These are phyloP conservation scores for Avena sativa DNA, from an alignment of 176 grass and related monocot species.

Conservation along the genomic window DNA sequence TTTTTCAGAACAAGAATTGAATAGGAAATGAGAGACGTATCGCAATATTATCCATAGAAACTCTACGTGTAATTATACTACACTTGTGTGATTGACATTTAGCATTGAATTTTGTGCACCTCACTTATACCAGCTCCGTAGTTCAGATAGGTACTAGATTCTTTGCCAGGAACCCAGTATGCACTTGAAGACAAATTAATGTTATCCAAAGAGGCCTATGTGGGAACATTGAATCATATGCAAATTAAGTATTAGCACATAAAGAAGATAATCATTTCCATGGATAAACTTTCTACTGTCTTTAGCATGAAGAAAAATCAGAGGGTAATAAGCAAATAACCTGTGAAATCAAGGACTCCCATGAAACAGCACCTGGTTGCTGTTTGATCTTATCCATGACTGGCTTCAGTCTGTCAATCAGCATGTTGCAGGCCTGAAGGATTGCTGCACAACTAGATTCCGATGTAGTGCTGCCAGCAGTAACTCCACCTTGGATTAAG, in stretches of 20 bases:
- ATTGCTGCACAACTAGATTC: conserved; percentile 75
- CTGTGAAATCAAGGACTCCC: conserved; percentile 68
- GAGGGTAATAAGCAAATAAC: not conserved
- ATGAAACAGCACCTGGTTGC: conserved; percentile 49
- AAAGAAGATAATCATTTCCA: not conserved
- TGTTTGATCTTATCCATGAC: conserved; percentile 53
- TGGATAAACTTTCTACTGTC: not conserved
- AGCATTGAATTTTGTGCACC: conserved; percentile 20
- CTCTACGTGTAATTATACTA: not conserved
- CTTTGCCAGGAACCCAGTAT: conserved; percentile 59
- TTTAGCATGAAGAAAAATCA: not conserved
- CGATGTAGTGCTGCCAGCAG: conserved; percentile 62
- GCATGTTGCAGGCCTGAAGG: conserved; percentile 59
- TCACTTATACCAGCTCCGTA: conserved; percentile 76
- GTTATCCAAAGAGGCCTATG: conserved; percentile 52
- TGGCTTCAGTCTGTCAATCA: conserved; percentile 63
- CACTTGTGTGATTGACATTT: not conserved
- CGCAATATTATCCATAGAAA: not conserved
- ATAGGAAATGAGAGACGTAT: not conserved
- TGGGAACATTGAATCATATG: not conserved
- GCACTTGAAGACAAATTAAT: conserved; percentile 70
- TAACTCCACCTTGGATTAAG: conserved; percentile 69
- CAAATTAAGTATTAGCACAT: not conserved
- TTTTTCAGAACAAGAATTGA: conserved; percentile 19
- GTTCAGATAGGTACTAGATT: conserved; percentile 56